Evolutionary conservation across 2,329 filamentous ascomycete species (phyloP).

Genomic region (Fulvia fulva): DNA sequence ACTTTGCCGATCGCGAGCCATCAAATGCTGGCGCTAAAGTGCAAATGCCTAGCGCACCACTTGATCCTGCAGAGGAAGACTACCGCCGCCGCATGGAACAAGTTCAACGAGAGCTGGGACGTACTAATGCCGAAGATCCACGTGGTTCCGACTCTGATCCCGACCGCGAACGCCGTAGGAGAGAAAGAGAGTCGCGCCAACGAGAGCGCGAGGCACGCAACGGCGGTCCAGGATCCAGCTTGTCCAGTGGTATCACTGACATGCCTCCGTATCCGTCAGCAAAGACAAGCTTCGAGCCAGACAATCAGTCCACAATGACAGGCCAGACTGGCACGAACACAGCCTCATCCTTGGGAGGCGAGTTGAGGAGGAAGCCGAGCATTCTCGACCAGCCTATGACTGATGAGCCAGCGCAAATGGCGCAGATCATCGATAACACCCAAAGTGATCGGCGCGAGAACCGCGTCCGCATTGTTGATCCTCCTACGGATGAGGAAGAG

Average conservation of each 20-base stretch:
- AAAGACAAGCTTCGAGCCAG: constrained; percentile 21
- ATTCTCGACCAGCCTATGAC: constrained; percentile 32
- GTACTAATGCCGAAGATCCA: constrained; percentile 21
- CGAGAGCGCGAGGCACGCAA: constrained; percentile 26
- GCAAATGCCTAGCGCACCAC: constrained; percentile 25
- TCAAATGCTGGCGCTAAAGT: background rate
- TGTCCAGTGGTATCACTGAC: constrained; percentile 14
- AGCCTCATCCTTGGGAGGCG: constrained; percentile 12
- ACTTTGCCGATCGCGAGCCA: constrained; percentile 11
- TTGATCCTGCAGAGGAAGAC: constrained; percentile 47
- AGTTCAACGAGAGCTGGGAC: constrained; percentile 44
- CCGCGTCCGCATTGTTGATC: constrained; percentile 62
- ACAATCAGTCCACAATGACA: constrained; percentile 20
- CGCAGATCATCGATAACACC: constrained; percentile 34
- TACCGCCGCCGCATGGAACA: constrained; percentile 48
- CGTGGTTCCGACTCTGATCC: constrained; percentile 28
- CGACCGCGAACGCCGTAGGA: constrained; percentile 30
- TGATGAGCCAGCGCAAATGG: constrained; percentile 28
- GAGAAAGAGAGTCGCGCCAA: constrained; percentile 31
- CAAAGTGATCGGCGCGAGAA: constrained; percentile 32
- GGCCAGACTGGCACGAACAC: constrained; percentile 7
- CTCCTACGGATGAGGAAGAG: constrained; percentile 62
- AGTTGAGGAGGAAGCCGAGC: constrained; percentile 27
- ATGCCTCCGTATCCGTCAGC: constrained; percentile 12
- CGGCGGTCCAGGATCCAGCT: background rate